Conservation (phyloP, 441 rosid species). For the Isatis lusitanica region DNA sequence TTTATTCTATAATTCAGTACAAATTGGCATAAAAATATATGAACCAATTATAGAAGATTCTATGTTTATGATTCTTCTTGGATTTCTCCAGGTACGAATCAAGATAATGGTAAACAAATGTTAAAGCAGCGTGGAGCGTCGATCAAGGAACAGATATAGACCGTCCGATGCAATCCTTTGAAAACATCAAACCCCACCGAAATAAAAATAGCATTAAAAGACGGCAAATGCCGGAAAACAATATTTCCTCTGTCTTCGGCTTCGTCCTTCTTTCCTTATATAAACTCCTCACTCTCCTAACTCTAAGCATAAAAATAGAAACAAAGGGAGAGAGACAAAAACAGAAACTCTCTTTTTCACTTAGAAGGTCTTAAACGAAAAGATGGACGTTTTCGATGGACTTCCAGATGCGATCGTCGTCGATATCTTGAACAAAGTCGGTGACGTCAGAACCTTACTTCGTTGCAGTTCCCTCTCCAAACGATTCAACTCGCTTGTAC, state of each 20-base stretch:
- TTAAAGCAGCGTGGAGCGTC: not conserved
- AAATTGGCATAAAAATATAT: not conserved
- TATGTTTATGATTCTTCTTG: not conserved
- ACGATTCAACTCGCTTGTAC: constrained; percentile 31
- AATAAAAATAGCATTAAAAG: constrained; percentile 5
- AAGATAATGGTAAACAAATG: not conserved
- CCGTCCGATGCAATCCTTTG: not conserved
- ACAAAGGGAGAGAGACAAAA: not conserved
- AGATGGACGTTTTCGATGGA: constrained; percentile 33
- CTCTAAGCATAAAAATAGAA: constrained; percentile 16
- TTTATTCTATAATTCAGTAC: not conserved
- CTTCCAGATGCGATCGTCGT: constrained; percentile 31
- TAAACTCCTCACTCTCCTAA: constrained; percentile 24
- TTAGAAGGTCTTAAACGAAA: not conserved
- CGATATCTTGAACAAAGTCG: constrained; percentile 38
- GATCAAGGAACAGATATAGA: not conserved
- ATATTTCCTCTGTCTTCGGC: no score
- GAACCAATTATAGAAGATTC: not conserved
- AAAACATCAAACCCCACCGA: not conserved
- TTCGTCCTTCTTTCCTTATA: not conserved
- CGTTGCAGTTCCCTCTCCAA: constrained; percentile 32
- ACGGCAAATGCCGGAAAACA: constrained; percentile 20
- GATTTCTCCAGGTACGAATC: not conserved
- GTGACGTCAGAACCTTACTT: constrained; percentile 34
- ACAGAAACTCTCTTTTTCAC: not conserved